Conservation (phyloP, 352 stramenopile genomes). For the Phytopythium mirpurense region DNA sequence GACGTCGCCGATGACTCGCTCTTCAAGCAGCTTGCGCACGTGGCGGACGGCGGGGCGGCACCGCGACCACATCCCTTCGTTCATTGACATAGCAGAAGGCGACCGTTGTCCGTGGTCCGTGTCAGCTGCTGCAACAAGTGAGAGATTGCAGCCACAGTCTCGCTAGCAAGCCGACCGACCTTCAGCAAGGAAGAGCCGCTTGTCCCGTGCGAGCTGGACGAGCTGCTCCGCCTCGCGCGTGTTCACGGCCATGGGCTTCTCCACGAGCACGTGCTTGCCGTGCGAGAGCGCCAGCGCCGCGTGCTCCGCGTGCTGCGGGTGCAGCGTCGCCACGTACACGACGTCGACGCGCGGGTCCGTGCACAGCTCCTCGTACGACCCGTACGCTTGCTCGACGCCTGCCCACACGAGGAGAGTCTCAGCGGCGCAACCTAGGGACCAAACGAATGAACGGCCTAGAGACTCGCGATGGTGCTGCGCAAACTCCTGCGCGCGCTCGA, state of each 20-base stretch:
- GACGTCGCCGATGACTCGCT: constrained; percentile 42
- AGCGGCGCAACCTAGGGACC: too few species aligned
- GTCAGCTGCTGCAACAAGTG: too few species aligned
- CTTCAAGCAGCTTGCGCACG: constrained; percentile 35
- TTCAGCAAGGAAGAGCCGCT: constrained; percentile 52
- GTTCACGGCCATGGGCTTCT: constrained; percentile 89
- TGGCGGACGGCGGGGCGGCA: constrained; percentile 60
- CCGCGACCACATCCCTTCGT: constrained; percentile 72
- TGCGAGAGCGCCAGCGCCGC: constrained; percentile 55
- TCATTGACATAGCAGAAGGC: too few species aligned
- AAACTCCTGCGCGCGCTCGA: constrained; percentile 32
- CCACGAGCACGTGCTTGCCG: constrained; percentile 86
- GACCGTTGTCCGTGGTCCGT: too few species aligned
- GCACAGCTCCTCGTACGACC: constrained; percentile 76
- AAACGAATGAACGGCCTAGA: too few species aligned
- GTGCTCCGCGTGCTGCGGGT: constrained; percentile 66
- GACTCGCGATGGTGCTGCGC: too few species aligned
- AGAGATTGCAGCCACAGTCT: too few species aligned
- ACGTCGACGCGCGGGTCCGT: constrained; percentile 75
- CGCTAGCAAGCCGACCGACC: too few species aligned
- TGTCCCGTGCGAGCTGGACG: constrained; percentile 13
- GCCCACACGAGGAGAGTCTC: too few species aligned
- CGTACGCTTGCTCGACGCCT: constrained; percentile 53
- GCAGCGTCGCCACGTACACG: constrained; percentile 88
- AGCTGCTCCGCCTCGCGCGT: constrained; percentile 58